phyloP scores from a whole-genome alignment of 225 moss, liverwort and hornwort genomes.

The Polytrichum formosum region DNA sequence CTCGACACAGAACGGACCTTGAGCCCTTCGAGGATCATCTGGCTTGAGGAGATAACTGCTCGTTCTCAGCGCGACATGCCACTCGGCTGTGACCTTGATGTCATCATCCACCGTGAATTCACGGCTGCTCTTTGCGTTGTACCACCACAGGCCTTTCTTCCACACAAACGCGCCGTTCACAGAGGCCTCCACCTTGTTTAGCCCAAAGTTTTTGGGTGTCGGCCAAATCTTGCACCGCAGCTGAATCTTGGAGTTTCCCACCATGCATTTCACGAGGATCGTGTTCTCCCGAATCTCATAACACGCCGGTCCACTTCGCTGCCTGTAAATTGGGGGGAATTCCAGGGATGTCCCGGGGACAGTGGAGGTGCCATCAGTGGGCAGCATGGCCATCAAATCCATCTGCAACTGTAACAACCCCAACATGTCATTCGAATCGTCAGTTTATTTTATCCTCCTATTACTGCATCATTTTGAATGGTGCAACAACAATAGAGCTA shows the following conservation, averaged over 20 bases:
- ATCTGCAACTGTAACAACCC: too few species aligned
- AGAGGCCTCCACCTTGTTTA: constrained; percentile 61
- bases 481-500: too few species aligned
- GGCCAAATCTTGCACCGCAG: constrained; percentile 59
- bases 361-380: too few species aligned
- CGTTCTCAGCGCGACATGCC: constrained; percentile 42
- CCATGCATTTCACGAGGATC: constrained; percentile 38
- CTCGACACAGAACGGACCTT: constrained; percentile 49
- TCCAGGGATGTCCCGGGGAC: too few species aligned
- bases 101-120: constrained; percentile 48
- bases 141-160: constrained; percentile 61
- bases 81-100: constrained; percentile 37
- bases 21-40: constrained; percentile 35
- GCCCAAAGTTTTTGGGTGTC: constrained; percentile 52
- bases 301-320: constrained; percentile 13
- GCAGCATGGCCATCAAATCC: too few species aligned
- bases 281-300: constrained; percentile 42
- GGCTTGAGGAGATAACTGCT: constrained; percentile 25
- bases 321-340: too few species aligned
- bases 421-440: too few species aligned
- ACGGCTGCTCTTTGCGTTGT: constrained; percentile 44
- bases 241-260: constrained; percentile 33
- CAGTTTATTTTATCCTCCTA: too few species aligned
- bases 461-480: too few species aligned
- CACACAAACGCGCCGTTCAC: constrained; percentile 46